Conservation (phyloP, 176 grass and related monocot species). For the Carex scoparia region DNA sequence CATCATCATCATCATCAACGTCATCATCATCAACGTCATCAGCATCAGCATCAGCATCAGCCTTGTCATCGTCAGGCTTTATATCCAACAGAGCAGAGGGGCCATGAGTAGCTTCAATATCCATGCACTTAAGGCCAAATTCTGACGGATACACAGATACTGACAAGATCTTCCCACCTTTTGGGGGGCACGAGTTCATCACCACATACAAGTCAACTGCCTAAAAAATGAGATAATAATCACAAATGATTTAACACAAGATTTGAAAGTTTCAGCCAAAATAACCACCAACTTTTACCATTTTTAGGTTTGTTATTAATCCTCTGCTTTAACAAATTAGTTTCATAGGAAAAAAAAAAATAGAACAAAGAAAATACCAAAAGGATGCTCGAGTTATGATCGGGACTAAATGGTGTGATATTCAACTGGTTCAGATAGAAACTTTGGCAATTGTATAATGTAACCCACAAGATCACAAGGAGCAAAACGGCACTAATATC, state of each 20-base stretch:
- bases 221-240: slow-evolving; percentile 31
- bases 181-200: slow-evolving; percentile 68
- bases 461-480: background rate
- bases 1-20: background rate
- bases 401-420: background rate
- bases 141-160: slow-evolving; percentile 79
- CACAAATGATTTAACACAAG: background rate
- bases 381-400: background rate
- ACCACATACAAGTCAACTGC: slow-evolving; percentile 86
- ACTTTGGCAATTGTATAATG: background rate
- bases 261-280: background rate
- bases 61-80: background rate
- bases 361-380: background rate
- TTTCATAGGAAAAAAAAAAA: background rate
- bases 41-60: background rate
- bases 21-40: background rate
- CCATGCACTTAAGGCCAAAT: slow-evolving; percentile 80
- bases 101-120: slow-evolving; percentile 64
- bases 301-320: background rate
- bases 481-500: background rate
- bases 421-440: background rate
- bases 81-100: slow-evolving; percentile 49
- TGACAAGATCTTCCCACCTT: slow-evolving; percentile 56
- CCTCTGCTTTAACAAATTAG: background rate
- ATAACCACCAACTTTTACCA: background rate